Conservation (phyloP, 768 basidiomycete genomes). For the Mycena galopus region DNA sequence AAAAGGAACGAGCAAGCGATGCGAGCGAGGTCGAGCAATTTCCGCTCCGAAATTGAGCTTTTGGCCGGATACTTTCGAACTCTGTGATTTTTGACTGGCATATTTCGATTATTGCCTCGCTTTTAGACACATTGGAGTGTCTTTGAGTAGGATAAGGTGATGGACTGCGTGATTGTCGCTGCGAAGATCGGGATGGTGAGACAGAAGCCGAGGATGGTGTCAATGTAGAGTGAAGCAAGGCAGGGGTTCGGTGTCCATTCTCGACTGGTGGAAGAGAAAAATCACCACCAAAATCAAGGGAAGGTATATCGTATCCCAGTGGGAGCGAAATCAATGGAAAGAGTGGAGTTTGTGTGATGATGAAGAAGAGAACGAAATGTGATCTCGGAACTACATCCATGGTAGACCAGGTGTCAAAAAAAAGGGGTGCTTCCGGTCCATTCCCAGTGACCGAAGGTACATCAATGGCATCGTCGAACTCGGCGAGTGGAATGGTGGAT, state of each 20-base stretch:
- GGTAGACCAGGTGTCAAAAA: not conserved
- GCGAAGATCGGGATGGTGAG: not conserved
- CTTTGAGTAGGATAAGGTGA: not conserved
- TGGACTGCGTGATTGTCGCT: not conserved
- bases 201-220: not conserved
- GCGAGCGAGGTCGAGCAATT: not conserved
- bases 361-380: not conserved
- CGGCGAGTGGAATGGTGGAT: not conserved
- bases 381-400: not conserved
- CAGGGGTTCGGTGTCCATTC: not conserved
- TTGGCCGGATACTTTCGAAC: not conserved
- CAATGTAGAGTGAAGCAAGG: not conserved
- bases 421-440: not conserved
- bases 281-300: not conserved
- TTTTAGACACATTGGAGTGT: not conserved
- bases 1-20: not conserved
- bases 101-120: not conserved
- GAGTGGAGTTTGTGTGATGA: not conserved
- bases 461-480: not conserved
- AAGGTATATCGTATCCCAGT: not conserved
- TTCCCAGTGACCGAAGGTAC: not conserved
- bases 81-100: not conserved
- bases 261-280: not conserved
- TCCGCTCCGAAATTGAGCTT: not conserved
- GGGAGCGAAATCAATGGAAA: not conserved